A percentile compares a stretch with the other conserved stretches of the same genome.
Conservation (phyloP, 768 basidiomycete genomes). For the Amanita muscaria region DNA sequence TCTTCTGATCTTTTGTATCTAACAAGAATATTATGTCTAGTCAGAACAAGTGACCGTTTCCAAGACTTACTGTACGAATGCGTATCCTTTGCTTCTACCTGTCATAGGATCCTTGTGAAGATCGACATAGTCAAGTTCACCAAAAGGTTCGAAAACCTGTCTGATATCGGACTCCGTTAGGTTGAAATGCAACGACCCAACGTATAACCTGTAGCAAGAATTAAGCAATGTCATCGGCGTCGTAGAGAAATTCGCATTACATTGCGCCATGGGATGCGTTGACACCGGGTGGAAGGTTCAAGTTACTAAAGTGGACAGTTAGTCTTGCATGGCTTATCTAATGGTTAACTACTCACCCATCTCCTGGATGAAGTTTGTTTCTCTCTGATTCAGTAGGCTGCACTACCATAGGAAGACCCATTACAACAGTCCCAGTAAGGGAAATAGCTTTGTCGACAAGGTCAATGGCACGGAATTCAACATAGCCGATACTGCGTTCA, state of each 20-base stretch:
- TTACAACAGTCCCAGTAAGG: conserved; percentile 90
- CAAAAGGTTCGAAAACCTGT: conserved; percentile 99
- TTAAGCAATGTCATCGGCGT: conserved; percentile 4
- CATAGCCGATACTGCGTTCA: conserved; percentile 81
- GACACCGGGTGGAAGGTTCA: conserved; percentile 80
- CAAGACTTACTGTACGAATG: conserved; percentile 77
- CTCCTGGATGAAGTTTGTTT: conserved; percentile 81
- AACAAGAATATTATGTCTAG: conserved; percentile 1
- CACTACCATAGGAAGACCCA: conserved; percentile 96
- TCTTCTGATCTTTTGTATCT: conserved; percentile 90
- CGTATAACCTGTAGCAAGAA: conserved; percentile 65
- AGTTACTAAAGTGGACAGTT: conserved; percentile 38
- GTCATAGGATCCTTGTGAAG: conserved; percentile 92
- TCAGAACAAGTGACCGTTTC: conserved; percentile 5
- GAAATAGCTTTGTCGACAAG: conserved; percentile 85
- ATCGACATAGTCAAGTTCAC: conserved; percentile 97
- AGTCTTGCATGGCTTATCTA: conserved; percentile 7
- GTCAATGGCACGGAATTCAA: conserved; percentile 89
- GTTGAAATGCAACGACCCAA: conserved; percentile 95
- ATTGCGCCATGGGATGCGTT: conserved; percentile 74
- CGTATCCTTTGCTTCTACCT: conserved; percentile 94
- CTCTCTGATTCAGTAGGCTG: conserved; percentile 96
- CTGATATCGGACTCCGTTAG: conserved; percentile 95
- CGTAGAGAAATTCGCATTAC: conserved; percentile 48
- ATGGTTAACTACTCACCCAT: conserved; percentile 47